A percentile compares a stretch with the other conserved stretches of the same genome.
phyloP scores from a whole-genome alignment of 805 yeast genomes.

The Wickerhamomyces sydowiorum region DNA sequence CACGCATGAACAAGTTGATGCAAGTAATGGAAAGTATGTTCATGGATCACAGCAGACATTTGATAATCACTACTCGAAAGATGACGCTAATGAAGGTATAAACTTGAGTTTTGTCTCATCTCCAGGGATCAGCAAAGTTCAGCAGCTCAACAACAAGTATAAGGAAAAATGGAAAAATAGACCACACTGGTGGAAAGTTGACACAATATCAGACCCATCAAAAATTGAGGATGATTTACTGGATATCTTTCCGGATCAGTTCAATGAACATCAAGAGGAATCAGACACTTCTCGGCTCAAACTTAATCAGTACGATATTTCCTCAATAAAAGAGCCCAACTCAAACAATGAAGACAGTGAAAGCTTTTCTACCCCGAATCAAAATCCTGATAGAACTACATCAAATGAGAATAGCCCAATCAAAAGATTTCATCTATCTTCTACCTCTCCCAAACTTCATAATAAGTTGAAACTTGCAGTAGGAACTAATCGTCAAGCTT shows the following conservation, averaged over 20 bases:
- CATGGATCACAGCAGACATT: too few relatives aligned
- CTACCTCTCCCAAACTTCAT: neutral
- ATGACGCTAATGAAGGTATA: neutral
- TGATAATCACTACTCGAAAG: neutral
- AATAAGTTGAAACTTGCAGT: neutral
- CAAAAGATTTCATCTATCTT: neutral
- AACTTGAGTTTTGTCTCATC: neutral
- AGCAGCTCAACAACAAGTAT: neutral
- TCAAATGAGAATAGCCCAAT: neutral
- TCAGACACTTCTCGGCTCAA: too few relatives aligned
- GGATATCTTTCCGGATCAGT: too few relatives aligned
- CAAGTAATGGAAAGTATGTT: too few relatives aligned
- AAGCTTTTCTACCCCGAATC: neutral
- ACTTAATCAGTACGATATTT: neutral
- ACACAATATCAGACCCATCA: neutral
- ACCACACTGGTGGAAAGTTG: slow-evolving; percentile 1
- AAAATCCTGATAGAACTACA: neutral
- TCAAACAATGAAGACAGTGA: neutral
- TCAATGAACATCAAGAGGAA: too few relatives aligned
- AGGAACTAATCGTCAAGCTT: neutral
- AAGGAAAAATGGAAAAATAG: neutral
- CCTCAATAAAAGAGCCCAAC: neutral
- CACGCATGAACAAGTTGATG: too few relatives aligned
- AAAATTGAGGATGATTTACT: neutral
- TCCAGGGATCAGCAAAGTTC: neutral